A percentile compares a stretch with the other conserved stretches of the same genome.
Evolutionary conservation across 2,329 filamentous ascomycete species (phyloP).

Genomic region (Plenodomus lindquistii): DNA sequence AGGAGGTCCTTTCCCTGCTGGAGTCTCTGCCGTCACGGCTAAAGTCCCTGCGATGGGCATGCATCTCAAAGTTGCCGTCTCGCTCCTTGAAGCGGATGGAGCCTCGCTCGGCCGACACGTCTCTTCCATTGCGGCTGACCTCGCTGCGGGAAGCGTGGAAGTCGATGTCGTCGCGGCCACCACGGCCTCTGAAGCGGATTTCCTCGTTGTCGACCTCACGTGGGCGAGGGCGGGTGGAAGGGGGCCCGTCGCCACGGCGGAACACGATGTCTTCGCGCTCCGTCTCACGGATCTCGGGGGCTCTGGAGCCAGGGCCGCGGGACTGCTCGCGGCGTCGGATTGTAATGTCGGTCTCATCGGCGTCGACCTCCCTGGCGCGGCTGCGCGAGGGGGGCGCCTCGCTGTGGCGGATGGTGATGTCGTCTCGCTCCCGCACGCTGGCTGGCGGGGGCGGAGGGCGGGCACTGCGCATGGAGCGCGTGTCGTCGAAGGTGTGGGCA

Average conservation of each 20-base stretch:
- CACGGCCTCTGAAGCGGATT: conserved; percentile 51
- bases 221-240: conserved; percentile 29
- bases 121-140: conserved; percentile 26
- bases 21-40: conserved; percentile 39
- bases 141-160: conserved; percentile 29
- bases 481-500: conserved; percentile 47
- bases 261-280: conserved; percentile 50
- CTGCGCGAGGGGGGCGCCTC: conserved; percentile 37
- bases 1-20: conserved; percentile 40
- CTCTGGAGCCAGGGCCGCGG: conserved; percentile 21
- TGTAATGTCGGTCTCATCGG: conserved; percentile 42
- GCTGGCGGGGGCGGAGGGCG: conserved; percentile 32
- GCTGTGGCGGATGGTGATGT: conserved; percentile 45
- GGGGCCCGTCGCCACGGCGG: conserved; percentile 48
- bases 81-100: conserved; percentile 38
- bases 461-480: conserved; percentile 39
- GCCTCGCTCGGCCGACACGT: conserved; percentile 29
- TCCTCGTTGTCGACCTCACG: conserved; percentile 50
- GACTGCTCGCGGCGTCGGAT: conserved; percentile 43
- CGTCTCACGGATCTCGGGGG: conserved; percentile 36
- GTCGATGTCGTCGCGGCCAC: conserved; percentile 39
- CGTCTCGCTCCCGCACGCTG: conserved; percentile 41
- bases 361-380: conserved; percentile 36
- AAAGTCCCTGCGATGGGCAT: conserved; percentile 40
- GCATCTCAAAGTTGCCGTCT: conserved; percentile 48